Conservation (phyloP, 441 rosid species). For the Jatropha multifida region DNA sequence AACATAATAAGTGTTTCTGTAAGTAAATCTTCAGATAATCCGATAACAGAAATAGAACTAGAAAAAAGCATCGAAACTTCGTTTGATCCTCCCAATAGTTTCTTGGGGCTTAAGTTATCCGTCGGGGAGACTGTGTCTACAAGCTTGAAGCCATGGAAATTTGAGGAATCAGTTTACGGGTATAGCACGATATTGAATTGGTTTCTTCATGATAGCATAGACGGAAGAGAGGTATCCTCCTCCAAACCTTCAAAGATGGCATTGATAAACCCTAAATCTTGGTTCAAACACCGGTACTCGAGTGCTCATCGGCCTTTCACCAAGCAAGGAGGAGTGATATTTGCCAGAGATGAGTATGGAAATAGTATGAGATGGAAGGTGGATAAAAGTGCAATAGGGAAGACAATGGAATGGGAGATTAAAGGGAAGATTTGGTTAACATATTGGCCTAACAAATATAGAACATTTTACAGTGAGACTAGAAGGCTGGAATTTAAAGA, state of each 20-base stretch:
- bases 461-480: conserved; percentile 68
- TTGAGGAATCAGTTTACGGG: conserved; percentile 68
- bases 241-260: conserved; percentile 67
- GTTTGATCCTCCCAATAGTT: conserved; percentile 67
- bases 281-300: conserved; percentile 77
- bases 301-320: conserved; percentile 76
- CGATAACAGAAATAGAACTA: conserved; percentile 42
- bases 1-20: conserved; percentile 72
- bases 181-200: conserved; percentile 63
- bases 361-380: conserved; percentile 73
- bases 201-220: conserved; percentile 74
- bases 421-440: conserved; percentile 87
- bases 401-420: conserved; percentile 76
- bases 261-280: conserved; percentile 61
- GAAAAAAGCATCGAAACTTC: conserved; percentile 57
- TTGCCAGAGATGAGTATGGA: conserved; percentile 82
- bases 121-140: conserved; percentile 56
- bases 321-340: conserved; percentile 78
- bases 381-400: conserved; percentile 54
- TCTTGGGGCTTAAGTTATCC: conserved; percentile 59
- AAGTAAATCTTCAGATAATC: conserved; percentile 72
- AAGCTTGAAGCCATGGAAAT: conserved; percentile 82
- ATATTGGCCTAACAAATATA: conserved; percentile 87
- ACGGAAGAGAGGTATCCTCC: conserved; percentile 81
- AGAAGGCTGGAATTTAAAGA: conserved; percentile 76